Evolutionary conservation across 1,139 yeast species (phyloP).

Genomic region (Suhomyces yuchorum): DNA sequence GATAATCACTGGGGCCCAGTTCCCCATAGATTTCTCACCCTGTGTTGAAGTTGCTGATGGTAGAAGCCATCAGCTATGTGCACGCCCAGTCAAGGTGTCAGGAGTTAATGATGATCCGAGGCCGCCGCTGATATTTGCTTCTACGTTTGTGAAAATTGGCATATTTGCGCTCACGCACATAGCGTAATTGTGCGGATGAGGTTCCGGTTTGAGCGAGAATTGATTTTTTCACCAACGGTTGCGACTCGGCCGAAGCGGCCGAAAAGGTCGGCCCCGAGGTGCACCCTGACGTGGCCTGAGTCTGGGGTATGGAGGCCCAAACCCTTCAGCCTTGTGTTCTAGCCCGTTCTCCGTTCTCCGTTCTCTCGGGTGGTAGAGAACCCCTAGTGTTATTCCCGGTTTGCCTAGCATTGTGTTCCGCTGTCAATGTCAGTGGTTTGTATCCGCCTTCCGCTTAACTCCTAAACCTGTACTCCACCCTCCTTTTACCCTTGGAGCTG

Average conservation of each 20-base stretch:
- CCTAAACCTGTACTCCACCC: not conserved
- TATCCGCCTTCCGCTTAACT: too few relatives aligned
- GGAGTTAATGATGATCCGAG: not conserved
- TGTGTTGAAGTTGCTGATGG: not conserved
- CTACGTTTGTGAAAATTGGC: not conserved
- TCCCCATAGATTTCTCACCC: too few relatives aligned
- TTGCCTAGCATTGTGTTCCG: not conserved
- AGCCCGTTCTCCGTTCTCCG: not conserved
- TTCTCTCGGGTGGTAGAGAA: too few relatives aligned
- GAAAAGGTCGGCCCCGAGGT: not conserved
- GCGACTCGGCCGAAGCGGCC: not conserved
- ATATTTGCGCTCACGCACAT: not conserved
- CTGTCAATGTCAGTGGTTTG: not conserved
- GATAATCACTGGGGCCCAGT: not conserved
- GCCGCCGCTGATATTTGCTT: not conserved
- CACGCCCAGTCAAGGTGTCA: not conserved
- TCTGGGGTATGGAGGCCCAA: not conserved
- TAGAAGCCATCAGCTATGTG: not conserved
- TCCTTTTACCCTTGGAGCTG: not conserved
- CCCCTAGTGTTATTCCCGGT: not conserved
- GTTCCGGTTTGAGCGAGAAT: not conserved
- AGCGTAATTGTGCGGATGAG: not conserved
- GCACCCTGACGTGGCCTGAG: constrained; percentile 1
- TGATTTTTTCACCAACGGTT: not conserved
- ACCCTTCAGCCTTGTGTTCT: constrained; percentile 1